Evolutionary conservation across 768 basidiomycete species (phyloP), one percentile per base, ranked within the genome.

Genomic region (Mycena capillaripes): DNA sequence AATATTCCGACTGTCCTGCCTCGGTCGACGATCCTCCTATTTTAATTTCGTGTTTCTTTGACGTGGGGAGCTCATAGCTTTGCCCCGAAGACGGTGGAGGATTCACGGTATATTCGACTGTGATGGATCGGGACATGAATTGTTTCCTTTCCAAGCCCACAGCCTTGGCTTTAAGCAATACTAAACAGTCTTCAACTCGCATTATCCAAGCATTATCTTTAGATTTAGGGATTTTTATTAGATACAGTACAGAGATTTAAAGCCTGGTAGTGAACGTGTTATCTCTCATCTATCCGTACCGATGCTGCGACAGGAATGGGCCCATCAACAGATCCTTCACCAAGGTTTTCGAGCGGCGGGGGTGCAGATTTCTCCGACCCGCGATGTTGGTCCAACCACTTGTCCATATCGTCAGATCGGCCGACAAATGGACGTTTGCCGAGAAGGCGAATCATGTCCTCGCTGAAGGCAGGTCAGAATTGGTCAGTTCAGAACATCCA

Each of bases 391-490:
- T 97, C 96, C n/a, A 97, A 88, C 94, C 96, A 97, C 80, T 93
- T 95, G 84, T 98, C 97, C 97, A 98, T 98, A 75, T 97, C 96
- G 79, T 97, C 96, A 29, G 89, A 85, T 69, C 89, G 88, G 73
- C 90, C 90, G n/a, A 79, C 82, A 77, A 96, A 96, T 29, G 95
- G 95, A 60, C 95, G 90, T 78, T 93, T 93, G 59, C 95, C 95
- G 46, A 96, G 88, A 21, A 96, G 86, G 46, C 86, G 78, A 71
- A 95, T 93, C 95, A 96, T 97, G 78, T 96, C 94, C 88, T 95
- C 94, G 60, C 95, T 95, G 76, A 60, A 69, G 68, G 38, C 12
- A 40, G 12, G 12, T 58, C 27, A 72, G 30, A 34, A 40, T 76
- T 34, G 6, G 29, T n/a, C n/a, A n/a, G 19, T 11, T 38, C 65